Base-by-base conservation (phyloP, 495 filamentous ascomycete genomes). In the Aspergillus conjunctus region DNA sequence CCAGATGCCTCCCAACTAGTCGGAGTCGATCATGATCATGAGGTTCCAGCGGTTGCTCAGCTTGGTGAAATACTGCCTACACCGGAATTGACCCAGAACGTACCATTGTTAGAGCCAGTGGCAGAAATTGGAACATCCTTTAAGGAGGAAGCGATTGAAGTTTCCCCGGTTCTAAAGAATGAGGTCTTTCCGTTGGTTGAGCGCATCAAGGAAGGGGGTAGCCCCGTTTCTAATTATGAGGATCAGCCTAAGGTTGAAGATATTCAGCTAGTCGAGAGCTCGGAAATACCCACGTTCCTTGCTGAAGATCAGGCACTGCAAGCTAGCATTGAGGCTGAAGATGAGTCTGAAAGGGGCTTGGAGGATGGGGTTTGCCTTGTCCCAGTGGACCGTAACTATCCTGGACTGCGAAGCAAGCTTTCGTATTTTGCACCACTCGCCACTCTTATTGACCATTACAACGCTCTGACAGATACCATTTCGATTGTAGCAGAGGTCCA, bases 401-500 rank as follows among this genome's bases (percentile, higher is more conserved):
- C 74, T 11, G 84, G 84, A 15, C 71, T 93, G 12, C 83, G 85
- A 30, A 88, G 83, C 55, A 79, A 83, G 33, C 68, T 87, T 6
- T 83, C 85, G 0, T 90, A 91, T 63, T 93, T 87, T 64, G 80
- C 87, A 22, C 75, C 87, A 2, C 82, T 97, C 4, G 85, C 86
- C 37, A 78, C 81, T 4, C 77, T 96, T 12, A 73, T 81, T 37
- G 77, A 76, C 49, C 81, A 89, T 53, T 79, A 77, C 58, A 69
- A 77, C 77, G 54, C 79, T 67, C 2, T 77, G 74, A 73, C 87
- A 12, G 87, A 92, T 63, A 79, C 89, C 11, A 79, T 94, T 33
- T 90, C 86, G 1, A 74, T 93, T 18, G 89, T 86, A 12, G 81
- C 85, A 18, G 77, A 85, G 50, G 68, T 71, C 20, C 82, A 84